Conservation (phyloP, 2,329 filamentous ascomycete species). For the Trichoderma arundinaceum region DNA sequence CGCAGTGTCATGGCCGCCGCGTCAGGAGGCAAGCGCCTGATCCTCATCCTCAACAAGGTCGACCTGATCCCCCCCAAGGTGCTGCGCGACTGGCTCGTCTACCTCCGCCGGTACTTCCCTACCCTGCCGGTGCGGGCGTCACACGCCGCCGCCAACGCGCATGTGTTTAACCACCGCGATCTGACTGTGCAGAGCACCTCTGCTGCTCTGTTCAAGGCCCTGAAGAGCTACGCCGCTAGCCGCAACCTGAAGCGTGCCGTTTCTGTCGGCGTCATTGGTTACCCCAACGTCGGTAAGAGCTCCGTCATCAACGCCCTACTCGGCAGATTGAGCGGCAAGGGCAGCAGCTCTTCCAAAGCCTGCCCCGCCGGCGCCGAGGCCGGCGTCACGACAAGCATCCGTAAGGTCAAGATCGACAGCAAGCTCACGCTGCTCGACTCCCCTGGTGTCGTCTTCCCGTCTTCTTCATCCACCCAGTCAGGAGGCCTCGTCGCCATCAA, state of each 20-base stretch:
- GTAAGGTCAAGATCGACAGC: constrained; percentile 91
- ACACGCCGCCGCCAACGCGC: constrained; percentile 79
- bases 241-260: constrained; percentile 87
- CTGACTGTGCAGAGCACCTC: constrained; percentile 87
- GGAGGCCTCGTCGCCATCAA: constrained; percentile 58
- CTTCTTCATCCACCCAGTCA: constrained; percentile 52
- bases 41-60: constrained; percentile 94
- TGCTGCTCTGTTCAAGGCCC: constrained; percentile 80
- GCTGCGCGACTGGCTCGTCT: constrained; percentile 81
- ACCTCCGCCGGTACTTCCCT: constrained; percentile 88
- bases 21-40: constrained; percentile 81
- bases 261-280: constrained; percentile 91
- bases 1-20: constrained; percentile 89
- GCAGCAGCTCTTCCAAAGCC: constrained; percentile 61
- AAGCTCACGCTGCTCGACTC: constrained; percentile 94
- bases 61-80: constrained; percentile 84
- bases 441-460: constrained; percentile 92
- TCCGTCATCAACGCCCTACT: constrained; percentile 95
- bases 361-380: constrained; percentile 92
- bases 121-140: constrained; percentile 88
- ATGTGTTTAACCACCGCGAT: constrained; percentile 90
- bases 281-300: constrained; percentile 95
- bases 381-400: constrained; percentile 86
- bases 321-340: constrained; percentile 72
- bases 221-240: constrained; percentile 85